These are phyloP conservation scores for Botryotinia narcissicola DNA, from an alignment of 2,329 filamentous ascomycete species.

Conservation along the genomic window DNA sequence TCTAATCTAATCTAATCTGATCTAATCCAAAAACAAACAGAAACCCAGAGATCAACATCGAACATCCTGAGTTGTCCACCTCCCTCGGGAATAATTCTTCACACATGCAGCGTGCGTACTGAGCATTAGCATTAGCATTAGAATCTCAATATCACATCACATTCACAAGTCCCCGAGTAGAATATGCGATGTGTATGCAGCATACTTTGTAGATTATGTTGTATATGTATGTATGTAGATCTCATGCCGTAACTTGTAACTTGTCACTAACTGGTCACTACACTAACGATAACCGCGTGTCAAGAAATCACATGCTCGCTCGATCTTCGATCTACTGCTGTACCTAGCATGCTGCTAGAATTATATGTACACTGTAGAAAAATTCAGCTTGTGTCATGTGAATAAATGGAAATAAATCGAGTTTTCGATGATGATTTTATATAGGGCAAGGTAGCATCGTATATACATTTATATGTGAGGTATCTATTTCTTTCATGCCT, in stretches of 20 bases:
- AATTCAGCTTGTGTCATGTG: background rate
- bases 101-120: no score
- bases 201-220: background rate
- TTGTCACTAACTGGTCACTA: background rate
- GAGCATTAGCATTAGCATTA: no score
- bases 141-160: background rate
- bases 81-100: background rate
- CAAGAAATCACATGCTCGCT: background rate
- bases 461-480: background rate
- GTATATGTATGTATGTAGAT: background rate
- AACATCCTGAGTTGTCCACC: background rate
- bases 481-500: background rate
- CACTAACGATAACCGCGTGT: background rate
- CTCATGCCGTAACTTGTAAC: background rate
- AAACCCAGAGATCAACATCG: no score
- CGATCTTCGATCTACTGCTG: background rate
- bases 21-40: no score
- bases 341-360: background rate
- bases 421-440: background rate
- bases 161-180: background rate
- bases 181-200: background rate
- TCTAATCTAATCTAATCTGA: background rate
- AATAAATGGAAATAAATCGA: background rate
- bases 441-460: background rate
- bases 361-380: background rate